A percentile compares a stretch with the other conserved stretches of the same genome.
Conservation (phyloP, 805 yeast species). For the Starmerella riodocensis region DNA sequence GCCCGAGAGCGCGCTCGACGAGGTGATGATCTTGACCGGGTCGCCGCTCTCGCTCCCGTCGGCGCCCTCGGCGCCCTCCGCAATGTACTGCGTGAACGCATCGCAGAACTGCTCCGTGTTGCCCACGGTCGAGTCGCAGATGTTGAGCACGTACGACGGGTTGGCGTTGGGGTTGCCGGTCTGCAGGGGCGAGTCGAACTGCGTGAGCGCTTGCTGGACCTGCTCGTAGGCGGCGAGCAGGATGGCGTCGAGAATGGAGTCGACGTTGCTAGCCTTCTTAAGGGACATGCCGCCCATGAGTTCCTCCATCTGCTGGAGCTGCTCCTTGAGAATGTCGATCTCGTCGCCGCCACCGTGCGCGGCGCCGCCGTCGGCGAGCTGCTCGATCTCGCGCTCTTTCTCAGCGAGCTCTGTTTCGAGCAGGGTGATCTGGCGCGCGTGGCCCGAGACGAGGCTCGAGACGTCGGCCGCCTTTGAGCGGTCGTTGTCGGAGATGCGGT, state of each 20-base stretch:
- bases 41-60: too few species aligned
- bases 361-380: constrained; percentile 25
- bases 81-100: constrained; percentile 58
- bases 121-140: constrained; percentile 56
- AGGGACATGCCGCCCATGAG: constrained; percentile 42
- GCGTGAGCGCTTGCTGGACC: constrained; percentile 57
- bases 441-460: constrained; percentile 31
- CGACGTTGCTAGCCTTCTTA: constrained; percentile 20
- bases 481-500: constrained; percentile 46
- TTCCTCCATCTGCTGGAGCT: constrained; percentile 44
- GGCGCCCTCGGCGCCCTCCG: constrained; percentile 64
- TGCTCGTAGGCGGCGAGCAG: constrained; percentile 55
- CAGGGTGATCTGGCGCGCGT: constrained; percentile 16
- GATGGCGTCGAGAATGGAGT: constrained; percentile 53
- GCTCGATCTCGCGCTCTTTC: constrained; percentile 24
- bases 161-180: constrained; percentile 69
- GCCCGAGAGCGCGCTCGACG: constrained; percentile 50
- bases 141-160: constrained; percentile 51
- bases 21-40: constrained; percentile 40
- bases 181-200: constrained; percentile 60
- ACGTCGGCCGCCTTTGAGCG: constrained; percentile 52
- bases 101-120: constrained; percentile 70
- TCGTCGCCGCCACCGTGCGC: constrained; percentile 58
- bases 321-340: constrained; percentile 63
- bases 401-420: constrained; percentile 19